Percentiles rank a stretch among this genome's conserved stretches.
Evolutionary conservation across 306 rosid genomes (phyloP).

Genomic region (Cucurbita moschata): DNA sequence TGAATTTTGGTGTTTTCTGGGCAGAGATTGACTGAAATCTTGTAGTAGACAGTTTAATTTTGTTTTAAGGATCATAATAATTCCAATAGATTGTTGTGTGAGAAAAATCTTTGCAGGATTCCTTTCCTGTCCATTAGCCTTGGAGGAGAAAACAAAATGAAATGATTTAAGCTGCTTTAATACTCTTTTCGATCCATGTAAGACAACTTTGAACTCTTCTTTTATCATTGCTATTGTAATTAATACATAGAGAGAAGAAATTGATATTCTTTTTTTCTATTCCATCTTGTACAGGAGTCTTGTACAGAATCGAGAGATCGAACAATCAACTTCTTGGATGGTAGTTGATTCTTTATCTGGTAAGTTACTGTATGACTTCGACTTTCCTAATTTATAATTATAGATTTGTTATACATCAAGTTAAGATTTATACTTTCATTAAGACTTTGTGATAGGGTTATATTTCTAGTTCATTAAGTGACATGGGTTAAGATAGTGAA

Average conservation of each 20-base stretch:
- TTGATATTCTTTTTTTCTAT: too few relatives aligned
- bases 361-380: too few relatives aligned
- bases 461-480: too few relatives aligned
- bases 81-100: neutral
- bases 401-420: too few relatives aligned
- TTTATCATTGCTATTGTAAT: neutral
- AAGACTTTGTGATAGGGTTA: too few relatives aligned
- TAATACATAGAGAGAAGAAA: neutral
- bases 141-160: neutral
- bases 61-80: conserved; percentile 1
- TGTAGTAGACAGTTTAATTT: neutral
- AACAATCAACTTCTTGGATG: too few relatives aligned
- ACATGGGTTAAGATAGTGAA: too few relatives aligned
- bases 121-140: conserved; percentile 2
- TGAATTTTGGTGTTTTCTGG: conserved; percentile 1
- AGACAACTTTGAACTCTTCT: conserved; percentile 8
- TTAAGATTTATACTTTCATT: too few relatives aligned
- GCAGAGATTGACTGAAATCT: neutral
- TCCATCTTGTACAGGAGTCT: too few relatives aligned
- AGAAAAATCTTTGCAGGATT: conserved; percentile 7
- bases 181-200: conserved; percentile 4
- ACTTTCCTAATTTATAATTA: too few relatives aligned
- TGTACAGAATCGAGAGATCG: too few relatives aligned
- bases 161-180: conserved; percentile 5
- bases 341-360: too few relatives aligned